Base-by-base conservation (phyloP, 768 basidiomycete genomes). In the Mycena galopus region DNA sequence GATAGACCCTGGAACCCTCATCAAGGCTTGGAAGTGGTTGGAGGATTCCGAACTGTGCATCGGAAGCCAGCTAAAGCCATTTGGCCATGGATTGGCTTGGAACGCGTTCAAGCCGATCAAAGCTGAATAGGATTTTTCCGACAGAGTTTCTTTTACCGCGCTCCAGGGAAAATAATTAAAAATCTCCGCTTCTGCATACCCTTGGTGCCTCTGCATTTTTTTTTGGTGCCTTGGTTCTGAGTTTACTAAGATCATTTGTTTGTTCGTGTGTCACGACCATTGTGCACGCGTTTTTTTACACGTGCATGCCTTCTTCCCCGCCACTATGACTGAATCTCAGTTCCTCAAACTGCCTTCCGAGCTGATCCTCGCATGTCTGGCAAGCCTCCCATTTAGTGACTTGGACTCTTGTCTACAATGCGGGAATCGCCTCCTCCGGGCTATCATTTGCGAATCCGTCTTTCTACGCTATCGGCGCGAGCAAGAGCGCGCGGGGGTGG, bases 331-430 rank as follows among this genome's bases (percentile, higher is more conserved):
- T 17, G 27, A 42, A 42, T 17, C 27, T 7, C 6, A 67, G 10
- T 14, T 69, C 17, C 29, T 69, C 29, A 42, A 47, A 14, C 68
- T 69, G 4, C 68, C 68, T 7, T 30, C 68, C 3, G 68, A 63
- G 30, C 37, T 69, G 1, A 57, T 69, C 4, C 53, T 69, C 21
- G 53, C 29, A 0, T 69, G 61, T 50, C 53, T 69, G 6, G 8
- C n/a, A 2, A 5, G 58, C 12, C 53, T 69, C 3, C 16, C 35
- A 1, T 29, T 35, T 23, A 14, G 16, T 4, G 68, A 63, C 21
- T 14, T 69, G 4, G 9, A 4, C 2, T 33, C 68, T 2, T 69
- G 68, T 32, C 16, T 56, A 14, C 32, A 35, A 1, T 25, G 37
- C 19, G 61, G 61, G 4, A 69, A 69, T 29, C 68, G 53, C 12